Evolutionary conservation across 163 green algal species (phyloP), one percentile per base, ranked within the genome.

Genomic region (Chloromonas sp.): DNA sequence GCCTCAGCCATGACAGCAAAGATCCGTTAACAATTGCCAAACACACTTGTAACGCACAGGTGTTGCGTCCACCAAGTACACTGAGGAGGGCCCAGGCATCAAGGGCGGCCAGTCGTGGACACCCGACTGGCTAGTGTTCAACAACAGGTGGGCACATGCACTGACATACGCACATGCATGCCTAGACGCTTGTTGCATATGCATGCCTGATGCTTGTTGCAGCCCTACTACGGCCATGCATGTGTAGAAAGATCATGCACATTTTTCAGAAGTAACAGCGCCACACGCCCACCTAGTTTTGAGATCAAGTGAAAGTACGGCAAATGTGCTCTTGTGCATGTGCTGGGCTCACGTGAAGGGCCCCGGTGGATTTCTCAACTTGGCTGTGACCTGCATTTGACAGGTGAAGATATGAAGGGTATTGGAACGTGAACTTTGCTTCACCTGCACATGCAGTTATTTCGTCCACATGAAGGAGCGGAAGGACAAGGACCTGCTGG

Each of bases 101-200:
- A 87, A 86, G 11, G 96, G 95, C 14, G 95, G 95, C 58, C 88
- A 87, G 71, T 95, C 90, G 61, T 99, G 96, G 96, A 99, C 96
- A 0, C 87, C 89, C 58, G 89, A 98, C 60, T 99, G 95, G 95
- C 93, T 98, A 0, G 92, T 92, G 79, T 99, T 98, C 89, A 92
- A 98, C 92, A 98, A 98, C 91, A 88, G 76, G n/a, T 98, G 74
- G 5, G 14, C 70, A 95, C 87, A 89, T 81, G 74, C 58, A 81
- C 57, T 61, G 60, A 70, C 59, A n/a, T 82, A 60, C 74, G 13
- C 5, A 58, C 1, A 76, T 81, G 74, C n/a, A 58, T 79, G 85
- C 81, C 81, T 60, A 2, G 60, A 2, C 59, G 81, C 57, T 81
- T 81, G 74, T n/a, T 58, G 14, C 74, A 81, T 14, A 81, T 11